A percentile compares a stretch with the other conserved stretches of the same genome.
Evolutionary conservation across 2,329 filamentous ascomycete species (phyloP).

Genomic region (Colletotrichum tropicicola): DNA sequence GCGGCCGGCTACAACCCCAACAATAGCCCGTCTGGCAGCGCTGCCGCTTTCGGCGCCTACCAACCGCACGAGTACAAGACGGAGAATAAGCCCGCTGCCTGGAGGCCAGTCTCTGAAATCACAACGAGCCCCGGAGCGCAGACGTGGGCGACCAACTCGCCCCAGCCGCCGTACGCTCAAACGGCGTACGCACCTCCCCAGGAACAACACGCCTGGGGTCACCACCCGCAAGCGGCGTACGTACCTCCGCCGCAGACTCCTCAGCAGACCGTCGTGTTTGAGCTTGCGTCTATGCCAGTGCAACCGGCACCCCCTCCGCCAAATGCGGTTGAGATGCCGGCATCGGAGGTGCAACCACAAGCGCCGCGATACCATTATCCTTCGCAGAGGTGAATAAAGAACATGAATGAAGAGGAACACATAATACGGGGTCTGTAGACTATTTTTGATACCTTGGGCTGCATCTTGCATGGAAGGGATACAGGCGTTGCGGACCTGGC

Average conservation of each 20-base stretch:
- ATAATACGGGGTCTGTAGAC: too few relatives aligned
- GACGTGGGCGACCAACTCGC: constrained; percentile 19
- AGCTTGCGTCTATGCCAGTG: constrained; percentile 27
- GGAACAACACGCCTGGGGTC: constrained; percentile 20
- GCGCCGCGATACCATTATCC: constrained; percentile 1
- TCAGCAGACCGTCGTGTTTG: constrained; percentile 23
- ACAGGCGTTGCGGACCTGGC: not conserved
- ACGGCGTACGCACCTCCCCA: not conserved
- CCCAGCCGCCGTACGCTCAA: constrained; percentile 12
- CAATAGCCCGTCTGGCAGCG: constrained; percentile 9
- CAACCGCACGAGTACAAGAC: not conserved
- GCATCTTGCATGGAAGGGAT: not conserved
- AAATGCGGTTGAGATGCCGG: constrained; percentile 30
- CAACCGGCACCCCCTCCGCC: not conserved
- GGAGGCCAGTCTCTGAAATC: constrained; percentile 9
- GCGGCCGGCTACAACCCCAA: constrained; percentile 5
- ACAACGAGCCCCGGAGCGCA: constrained; percentile 4
- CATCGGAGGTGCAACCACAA: constrained; percentile 7
- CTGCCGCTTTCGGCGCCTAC: not conserved
- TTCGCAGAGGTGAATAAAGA: not conserved
- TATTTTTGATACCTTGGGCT: not conserved
- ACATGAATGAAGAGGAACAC: too few relatives aligned
- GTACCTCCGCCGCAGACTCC: not conserved
- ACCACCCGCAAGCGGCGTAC: constrained; percentile 18
- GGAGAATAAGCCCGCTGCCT: constrained; percentile 7